Evolutionary conservation across 352 stramenopile genomes (phyloP).

Genomic region (Pythium insidiosum): DNA sequence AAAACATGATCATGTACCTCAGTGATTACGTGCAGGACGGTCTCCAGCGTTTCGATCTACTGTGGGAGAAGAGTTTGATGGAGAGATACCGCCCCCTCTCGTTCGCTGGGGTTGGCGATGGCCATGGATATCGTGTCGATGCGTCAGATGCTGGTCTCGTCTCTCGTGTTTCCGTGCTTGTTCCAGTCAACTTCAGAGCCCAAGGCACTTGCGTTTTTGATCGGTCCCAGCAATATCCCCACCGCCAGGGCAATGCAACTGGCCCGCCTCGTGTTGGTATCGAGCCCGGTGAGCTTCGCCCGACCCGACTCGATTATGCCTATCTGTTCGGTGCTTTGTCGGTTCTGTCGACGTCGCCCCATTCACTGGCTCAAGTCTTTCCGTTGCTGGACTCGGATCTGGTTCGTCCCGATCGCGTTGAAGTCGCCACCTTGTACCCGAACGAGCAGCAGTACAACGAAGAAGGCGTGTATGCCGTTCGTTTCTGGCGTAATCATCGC

Average conservation of each 20-base stretch:
- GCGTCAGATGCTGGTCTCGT: slow-evolving; percentile 37
- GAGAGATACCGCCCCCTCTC: slow-evolving; percentile 74
- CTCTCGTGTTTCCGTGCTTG: slow-evolving; percentile 66
- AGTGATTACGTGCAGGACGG: slow-evolving; percentile 79
- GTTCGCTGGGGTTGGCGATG: slow-evolving; percentile 64
- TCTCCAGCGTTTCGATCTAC: slow-evolving; percentile 69
- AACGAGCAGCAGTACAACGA: slow-evolving; percentile 86
- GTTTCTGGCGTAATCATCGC: slow-evolving; percentile 79
- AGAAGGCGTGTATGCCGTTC: slow-evolving; percentile 81
- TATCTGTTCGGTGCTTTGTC: slow-evolving; percentile 81
- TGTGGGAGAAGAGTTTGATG: slow-evolving; percentile 80
- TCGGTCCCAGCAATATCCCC: slow-evolving; percentile 41
- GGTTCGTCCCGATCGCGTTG: slow-evolving; percentile 44
- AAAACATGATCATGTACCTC: slow-evolving; percentile 82
- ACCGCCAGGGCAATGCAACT: too few relatives aligned
- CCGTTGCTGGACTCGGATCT: slow-evolving; percentile 56
- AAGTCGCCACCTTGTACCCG: slow-evolving; percentile 35
- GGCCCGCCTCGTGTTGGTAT: slow-evolving; percentile 59
- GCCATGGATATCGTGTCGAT: slow-evolving; percentile 63
- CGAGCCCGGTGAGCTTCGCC: slow-evolving; percentile 42
- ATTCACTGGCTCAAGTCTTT: slow-evolving; percentile 65
- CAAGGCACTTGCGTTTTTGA: slow-evolving; percentile 79
- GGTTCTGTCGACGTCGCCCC: slow-evolving; percentile 72
- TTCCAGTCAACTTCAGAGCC: slow-evolving; percentile 72
- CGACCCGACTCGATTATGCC: slow-evolving; percentile 61